Evolutionary conservation across 306 rosid genomes (phyloP), one percentile per base, ranked within the genome.

Genomic region (Senna siamea): DNA sequence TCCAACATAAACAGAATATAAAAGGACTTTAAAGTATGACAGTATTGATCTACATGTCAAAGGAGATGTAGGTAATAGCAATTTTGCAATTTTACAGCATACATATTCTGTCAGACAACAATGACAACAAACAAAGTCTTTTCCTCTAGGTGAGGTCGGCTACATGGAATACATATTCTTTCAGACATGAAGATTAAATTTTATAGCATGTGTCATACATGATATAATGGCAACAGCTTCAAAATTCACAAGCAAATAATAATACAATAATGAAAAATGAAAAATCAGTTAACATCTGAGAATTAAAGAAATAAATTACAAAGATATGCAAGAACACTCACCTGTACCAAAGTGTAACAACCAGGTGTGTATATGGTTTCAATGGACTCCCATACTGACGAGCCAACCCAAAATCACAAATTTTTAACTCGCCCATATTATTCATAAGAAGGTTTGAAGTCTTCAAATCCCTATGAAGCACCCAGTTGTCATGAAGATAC

Each of bases 261-360:
- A 13, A 53, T 34, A 40, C 44, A 41, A 48, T 15, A 28, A 23
- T 15, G 14, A 59, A 75, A 23, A 50, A 59, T 59, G 72, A 9
- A 64, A 67, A 28, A 61, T 48, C 12, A 77, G 55, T 34, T n/a
- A 51, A 15, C 53, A 23, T 19, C 52, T 18, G n/a, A 78, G 69
- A 48, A 56, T 56, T 13, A 41, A 13, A 73, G 40, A 69, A 47
- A 61, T 11, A 66, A 22, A 35, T 30, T 15, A 47, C 62, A 68
- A n/a, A 51, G 5, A 64, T 28, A 62, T 55, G 76, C 69, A 53
- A 78, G 48, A 68, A 69, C 32, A 68, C 96, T 82, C 47, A 95
- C 99, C 99, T 92, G 88, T 95, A 95, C 99, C 99, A 95, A 82
- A 95, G 99, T 63, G 99, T 95, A 76, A 95, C 99, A 72, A 95